These are phyloP conservation scores for Hypoxylon sp. DNA, from an alignment of 2,329 filamentous ascomycete species.

Conservation along the genomic window DNA sequence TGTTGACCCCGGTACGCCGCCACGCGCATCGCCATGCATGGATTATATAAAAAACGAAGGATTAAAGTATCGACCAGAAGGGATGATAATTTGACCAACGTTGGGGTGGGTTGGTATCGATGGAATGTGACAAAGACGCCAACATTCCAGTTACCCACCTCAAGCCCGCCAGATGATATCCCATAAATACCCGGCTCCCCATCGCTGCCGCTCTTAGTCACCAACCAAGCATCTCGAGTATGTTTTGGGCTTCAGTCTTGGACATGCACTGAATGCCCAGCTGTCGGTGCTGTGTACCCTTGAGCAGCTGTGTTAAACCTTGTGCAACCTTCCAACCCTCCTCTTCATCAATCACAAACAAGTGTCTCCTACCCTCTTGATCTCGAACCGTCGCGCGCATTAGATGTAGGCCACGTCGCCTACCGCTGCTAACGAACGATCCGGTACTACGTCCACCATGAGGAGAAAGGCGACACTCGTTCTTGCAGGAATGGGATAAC, in stretches of 20 bases:
- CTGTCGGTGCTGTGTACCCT: constrained; percentile 72
- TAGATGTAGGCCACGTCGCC: constrained; percentile 70
- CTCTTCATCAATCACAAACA: constrained; percentile 75
- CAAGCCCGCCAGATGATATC: constrained; percentile 29
- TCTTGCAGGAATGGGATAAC: constrained; percentile 75
- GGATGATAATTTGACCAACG: constrained; percentile 13
- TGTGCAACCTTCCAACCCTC: constrained; percentile 78
- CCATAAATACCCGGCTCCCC: constrained; percentile 26
- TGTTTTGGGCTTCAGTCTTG: constrained; percentile 66
- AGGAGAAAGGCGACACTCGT: constrained; percentile 71
- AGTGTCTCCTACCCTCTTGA: constrained; percentile 75
- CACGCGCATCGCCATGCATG: constrained; percentile 50
- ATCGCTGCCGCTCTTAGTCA: constrained; percentile 21
- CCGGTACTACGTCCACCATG: constrained; percentile 61
- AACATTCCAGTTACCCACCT: constrained; percentile 31
- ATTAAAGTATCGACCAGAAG: constrained; percentile 18
- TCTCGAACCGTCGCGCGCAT: constrained; percentile 75
- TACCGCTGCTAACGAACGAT: constrained; percentile 60
- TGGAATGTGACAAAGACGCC: constrained; percentile 34
- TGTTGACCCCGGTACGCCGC: constrained; percentile 42
- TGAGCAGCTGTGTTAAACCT: constrained; percentile 72
- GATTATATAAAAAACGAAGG: constrained; percentile 25
- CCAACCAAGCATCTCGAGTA: constrained; percentile 73
- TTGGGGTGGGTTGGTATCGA: neutral
- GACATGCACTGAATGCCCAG: constrained; percentile 72